Evolutionary conservation across 1,284 basidiomycete genomes (phyloP).

Genomic region (Tetrapyrgos nigripes): DNA sequence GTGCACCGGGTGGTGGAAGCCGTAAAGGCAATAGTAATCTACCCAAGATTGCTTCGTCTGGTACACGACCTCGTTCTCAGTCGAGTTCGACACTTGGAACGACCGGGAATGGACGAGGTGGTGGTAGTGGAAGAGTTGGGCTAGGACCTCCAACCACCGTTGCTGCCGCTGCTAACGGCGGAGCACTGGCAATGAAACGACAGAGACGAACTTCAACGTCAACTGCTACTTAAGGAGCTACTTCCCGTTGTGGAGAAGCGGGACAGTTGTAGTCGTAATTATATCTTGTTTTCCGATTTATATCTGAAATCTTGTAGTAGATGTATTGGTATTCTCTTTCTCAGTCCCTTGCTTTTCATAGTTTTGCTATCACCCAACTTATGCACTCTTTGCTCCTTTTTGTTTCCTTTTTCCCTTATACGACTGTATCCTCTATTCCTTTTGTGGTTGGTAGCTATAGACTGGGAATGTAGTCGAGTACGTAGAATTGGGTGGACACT

Average conservation of each 20-base stretch:
- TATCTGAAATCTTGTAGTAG: conserved; percentile 18
- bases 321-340: conserved; percentile 19
- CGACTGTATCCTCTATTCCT: conserved; percentile 7
- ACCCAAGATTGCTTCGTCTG: conserved; percentile 75
- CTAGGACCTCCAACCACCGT: conserved; percentile 22
- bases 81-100: conserved; percentile 59
- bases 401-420: conserved; percentile 16
- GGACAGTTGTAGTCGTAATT: background rate
- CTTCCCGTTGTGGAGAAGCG: conserved; percentile 23
- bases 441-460: background rate
- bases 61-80: conserved; percentile 67
- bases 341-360: conserved; percentile 2
- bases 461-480: background rate
- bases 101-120: conserved; percentile 46
- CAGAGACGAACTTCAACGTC: conserved; percentile 75
- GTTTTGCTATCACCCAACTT: background rate
- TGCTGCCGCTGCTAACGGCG: conserved; percentile 12
- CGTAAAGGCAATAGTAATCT: conserved; percentile 65
- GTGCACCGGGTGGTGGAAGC: conserved; percentile 63
- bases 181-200: conserved; percentile 67
- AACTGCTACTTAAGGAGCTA: conserved; percentile 12
- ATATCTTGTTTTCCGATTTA: conserved; percentile 9
- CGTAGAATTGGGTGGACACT: background rate
- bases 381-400: conserved; percentile 14
- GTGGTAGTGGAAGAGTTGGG: conserved; percentile 32